A percentile compares a stretch with the other conserved stretches of the same genome.
Evolutionary conservation across 2,329 filamentous ascomycete genomes (phyloP).

Genomic region (Trichoderma harzianum): DNA sequence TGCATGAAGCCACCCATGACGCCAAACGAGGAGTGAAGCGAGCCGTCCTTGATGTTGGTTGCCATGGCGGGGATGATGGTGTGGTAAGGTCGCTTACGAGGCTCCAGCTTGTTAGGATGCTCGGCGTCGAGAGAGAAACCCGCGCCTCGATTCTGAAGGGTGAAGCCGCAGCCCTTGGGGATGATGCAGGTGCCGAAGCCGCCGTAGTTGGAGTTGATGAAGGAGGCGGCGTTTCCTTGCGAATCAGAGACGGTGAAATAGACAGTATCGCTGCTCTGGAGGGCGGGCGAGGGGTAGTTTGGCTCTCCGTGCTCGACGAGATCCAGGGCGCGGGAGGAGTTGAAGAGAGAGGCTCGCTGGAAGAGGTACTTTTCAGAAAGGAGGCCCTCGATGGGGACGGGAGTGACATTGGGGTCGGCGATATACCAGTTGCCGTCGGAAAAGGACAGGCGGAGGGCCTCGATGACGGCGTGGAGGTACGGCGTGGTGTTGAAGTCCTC

Average conservation of each 20-base stretch:
- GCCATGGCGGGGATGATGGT: slow-evolving; percentile 94
- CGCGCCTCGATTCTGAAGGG: slow-evolving; percentile 86
- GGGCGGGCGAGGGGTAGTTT: slow-evolving; percentile 61
- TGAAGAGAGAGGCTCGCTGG: slow-evolving; percentile 59
- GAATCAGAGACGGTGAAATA: slow-evolving; percentile 85
- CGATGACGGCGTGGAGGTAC: slow-evolving; percentile 84
- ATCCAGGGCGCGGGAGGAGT: slow-evolving; percentile 56
- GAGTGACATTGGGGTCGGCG: slow-evolving; percentile 69
- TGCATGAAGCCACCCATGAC: slow-evolving; percentile 99
- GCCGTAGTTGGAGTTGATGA: slow-evolving; percentile 94
- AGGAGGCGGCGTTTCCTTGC: slow-evolving; percentile 84
- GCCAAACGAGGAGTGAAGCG: slow-evolving; percentile 81
- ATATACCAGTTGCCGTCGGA: slow-evolving; percentile 89
- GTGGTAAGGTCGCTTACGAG: slow-evolving; percentile 88
- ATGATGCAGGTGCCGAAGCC: slow-evolving; percentile 88
- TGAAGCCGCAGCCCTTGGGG: slow-evolving; percentile 83
- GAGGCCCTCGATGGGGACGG: slow-evolving; percentile 67
- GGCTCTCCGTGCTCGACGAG: slow-evolving; percentile 62
- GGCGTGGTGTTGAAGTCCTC: slow-evolving; percentile 76
- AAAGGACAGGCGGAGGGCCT: slow-evolving; percentile 84
- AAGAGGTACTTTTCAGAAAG: slow-evolving; percentile 73
- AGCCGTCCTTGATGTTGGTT: slow-evolving; percentile 70
- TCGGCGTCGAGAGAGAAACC: slow-evolving; percentile 71
- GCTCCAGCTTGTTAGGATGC: slow-evolving; percentile 78
- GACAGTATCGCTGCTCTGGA: slow-evolving; percentile 86